These are phyloP conservation scores for Thelonectria blattea DNA, from an alignment of 2,329 filamentous ascomycete genomes.

Conservation along the genomic window DNA sequence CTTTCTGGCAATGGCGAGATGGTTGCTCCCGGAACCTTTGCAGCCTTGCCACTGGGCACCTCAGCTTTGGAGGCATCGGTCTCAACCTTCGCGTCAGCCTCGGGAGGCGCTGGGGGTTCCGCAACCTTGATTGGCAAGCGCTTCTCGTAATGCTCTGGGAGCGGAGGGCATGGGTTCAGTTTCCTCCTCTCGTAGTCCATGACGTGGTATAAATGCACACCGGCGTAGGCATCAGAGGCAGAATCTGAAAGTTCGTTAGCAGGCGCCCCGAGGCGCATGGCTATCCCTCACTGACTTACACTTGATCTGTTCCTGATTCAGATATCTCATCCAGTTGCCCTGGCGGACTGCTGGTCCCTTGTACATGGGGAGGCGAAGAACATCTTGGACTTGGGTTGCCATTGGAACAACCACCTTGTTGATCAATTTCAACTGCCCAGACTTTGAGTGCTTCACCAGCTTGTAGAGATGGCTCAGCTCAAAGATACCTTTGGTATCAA, in stretches of 20 bases:
- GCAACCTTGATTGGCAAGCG: constrained; percentile 66
- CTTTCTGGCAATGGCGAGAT: neutral
- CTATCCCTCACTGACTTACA: constrained; percentile 58
- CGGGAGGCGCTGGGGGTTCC: constrained; percentile 5
- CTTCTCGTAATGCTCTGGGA: constrained; percentile 72
- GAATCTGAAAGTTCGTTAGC: constrained; percentile 60
- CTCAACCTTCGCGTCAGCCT: constrained; percentile 9
- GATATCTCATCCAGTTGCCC: constrained; percentile 73
- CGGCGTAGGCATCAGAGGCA: constrained; percentile 84
- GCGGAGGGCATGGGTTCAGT: constrained; percentile 73
- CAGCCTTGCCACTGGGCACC: constrained; percentile 12
- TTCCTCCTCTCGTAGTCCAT: constrained; percentile 71
- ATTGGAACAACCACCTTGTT: constrained; percentile 72
- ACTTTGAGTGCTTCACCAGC: constrained; percentile 70
- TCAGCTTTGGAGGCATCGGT: constrained; percentile 6
- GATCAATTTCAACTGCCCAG: constrained; percentile 59
- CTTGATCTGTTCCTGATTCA: constrained; percentile 69
- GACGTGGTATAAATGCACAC: constrained; percentile 72
- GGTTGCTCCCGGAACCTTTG: neutral
- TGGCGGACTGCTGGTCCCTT: constrained; percentile 74
- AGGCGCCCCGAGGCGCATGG: no score
- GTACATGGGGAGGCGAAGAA: constrained; percentile 74
- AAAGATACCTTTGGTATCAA: constrained; percentile 71
- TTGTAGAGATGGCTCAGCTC: constrained; percentile 86
- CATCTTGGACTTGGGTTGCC: constrained; percentile 71